Evolutionary conservation across 768 basidiomycete genomes (phyloP), one percentile per base, ranked within the genome.

Genomic region (Kwoniella sp.): DNA sequence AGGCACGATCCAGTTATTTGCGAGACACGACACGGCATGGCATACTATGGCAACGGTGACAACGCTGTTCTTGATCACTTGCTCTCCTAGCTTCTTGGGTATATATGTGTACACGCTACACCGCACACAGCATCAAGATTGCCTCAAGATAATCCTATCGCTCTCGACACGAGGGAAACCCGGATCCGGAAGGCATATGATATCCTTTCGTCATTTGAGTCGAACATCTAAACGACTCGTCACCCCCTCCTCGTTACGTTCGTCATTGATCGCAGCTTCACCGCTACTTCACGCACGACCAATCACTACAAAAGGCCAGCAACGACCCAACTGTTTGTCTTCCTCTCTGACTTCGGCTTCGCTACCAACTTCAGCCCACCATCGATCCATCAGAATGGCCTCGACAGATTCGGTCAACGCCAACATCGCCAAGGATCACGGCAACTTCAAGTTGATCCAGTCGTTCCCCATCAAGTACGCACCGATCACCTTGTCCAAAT

Each of bases 371-470:
- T 26, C 52, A 22, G 22, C 25, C n/a, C 2, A 34, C 37, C 25
- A 7, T 38, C 55, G 22, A 5, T 51, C 47, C 15, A 25, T 51
- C 37, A 66, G 59, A 38, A 66, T 66, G 65, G 65, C 58, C 20
- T 66, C 65, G 26, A 66, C 58, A 5, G 34, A 30, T 22, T 7
- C 64, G 9, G 13, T 31, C 12, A 20, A 20, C 5, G 13, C 48
- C 12, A 20, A 20, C 5, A 23, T n/a, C 9, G 52, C 61, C n/a
- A 41, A 25, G 20, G 69, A 76, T 31, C 87, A 85, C 73, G 91
- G 89, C 55, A 90, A 93, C 78, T 95, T 92, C 75, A 91, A 95
- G 81, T 85, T 93, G 41, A 82, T 93, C 63, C 88, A 88, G 75
- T 85, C 86, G 22, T 82, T 92, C 74, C 87, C 89, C 73, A 83